phyloP scores from a whole-genome alignment of 1,284 basidiomycete genomes.

The Cystobasidiaceae sp. region DNA sequence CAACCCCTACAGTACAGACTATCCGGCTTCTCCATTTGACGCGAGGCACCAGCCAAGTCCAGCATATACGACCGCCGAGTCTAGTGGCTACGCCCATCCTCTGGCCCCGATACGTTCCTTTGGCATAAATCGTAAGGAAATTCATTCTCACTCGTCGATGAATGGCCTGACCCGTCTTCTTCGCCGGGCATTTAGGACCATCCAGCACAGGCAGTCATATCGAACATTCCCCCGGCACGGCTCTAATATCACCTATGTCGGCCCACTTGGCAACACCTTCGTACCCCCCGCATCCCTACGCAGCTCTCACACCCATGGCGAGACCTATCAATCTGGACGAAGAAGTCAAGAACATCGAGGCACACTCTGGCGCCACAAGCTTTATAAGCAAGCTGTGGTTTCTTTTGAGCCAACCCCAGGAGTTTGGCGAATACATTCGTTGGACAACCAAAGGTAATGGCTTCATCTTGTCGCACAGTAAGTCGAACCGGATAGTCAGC shows the following conservation, averaged over 20 bases:
- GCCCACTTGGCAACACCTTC: neutral
- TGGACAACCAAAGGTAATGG: conserved; percentile 27
- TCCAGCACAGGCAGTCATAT: neutral
- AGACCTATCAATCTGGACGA: conserved; percentile 15
- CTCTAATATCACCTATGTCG: neutral
- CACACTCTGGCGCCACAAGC: conserved; percentile 21
- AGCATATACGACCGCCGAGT: too few relatives aligned
- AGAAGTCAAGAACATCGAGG: conserved; percentile 28
- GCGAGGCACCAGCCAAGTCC: too few relatives aligned
- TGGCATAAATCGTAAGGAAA: too few relatives aligned
- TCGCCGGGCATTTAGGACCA: neutral
- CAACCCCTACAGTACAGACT: too few relatives aligned
- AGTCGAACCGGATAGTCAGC: neutral
- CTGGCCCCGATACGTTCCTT: too few relatives aligned
- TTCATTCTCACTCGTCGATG: too few relatives aligned
- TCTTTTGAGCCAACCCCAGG: conserved; percentile 21
- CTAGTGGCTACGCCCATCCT: too few relatives aligned
- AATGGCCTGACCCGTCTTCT: neutral
- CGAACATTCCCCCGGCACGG: neutral
- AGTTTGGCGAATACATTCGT: conserved; percentile 29
- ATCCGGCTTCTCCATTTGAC: too few relatives aligned
- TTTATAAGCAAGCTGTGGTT: conserved; percentile 29
- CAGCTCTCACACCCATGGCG: neutral
- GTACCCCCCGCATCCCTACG: neutral
- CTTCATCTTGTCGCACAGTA: conserved; percentile 28